phyloP scores from a whole-genome alignment of 78 protist genomes.

The Dictyostelium intermedium region DNA sequence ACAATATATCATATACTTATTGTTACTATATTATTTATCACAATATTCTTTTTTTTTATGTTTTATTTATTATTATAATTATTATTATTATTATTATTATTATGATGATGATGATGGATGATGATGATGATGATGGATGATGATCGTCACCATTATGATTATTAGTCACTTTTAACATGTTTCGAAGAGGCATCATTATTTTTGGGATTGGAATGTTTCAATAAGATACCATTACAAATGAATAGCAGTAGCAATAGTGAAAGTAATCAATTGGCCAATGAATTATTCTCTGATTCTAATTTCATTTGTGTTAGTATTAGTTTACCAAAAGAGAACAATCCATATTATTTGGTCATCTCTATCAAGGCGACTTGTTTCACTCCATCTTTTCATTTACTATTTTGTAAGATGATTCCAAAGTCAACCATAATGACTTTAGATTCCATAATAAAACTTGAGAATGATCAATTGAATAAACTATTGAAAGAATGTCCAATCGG shows the following conservation, averaged over 20 bases:
- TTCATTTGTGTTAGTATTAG: constrained; percentile 48
- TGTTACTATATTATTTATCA: no score
- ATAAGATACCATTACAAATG: constrained; percentile 37
- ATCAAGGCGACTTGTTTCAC: not conserved
- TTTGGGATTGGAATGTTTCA: constrained; percentile 52
- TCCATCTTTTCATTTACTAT: constrained; percentile 46
- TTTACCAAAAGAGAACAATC: constrained; percentile 42
- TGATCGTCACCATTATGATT: not conserved
- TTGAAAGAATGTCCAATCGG: constrained; percentile 5
- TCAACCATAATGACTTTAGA: constrained; percentile 27
- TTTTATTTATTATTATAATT: no score
- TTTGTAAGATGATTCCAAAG: not conserved
- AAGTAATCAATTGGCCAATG: not conserved
- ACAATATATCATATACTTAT: no score
- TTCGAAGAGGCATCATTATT: constrained; percentile 60
- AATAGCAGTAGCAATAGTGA: not conserved
- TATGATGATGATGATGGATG: no score
- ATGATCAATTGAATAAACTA: not conserved
- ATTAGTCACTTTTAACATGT: constrained; percentile 57
- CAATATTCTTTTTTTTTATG: no score
- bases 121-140: no score
- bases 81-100: no score
- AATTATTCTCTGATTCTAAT: not conserved
- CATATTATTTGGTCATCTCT: constrained; percentile 16
- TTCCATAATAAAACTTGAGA: constrained; percentile 17